Conservation (phyloP, 495 filamentous ascomycete species). For the Evansstolkia leycettana region DNA sequence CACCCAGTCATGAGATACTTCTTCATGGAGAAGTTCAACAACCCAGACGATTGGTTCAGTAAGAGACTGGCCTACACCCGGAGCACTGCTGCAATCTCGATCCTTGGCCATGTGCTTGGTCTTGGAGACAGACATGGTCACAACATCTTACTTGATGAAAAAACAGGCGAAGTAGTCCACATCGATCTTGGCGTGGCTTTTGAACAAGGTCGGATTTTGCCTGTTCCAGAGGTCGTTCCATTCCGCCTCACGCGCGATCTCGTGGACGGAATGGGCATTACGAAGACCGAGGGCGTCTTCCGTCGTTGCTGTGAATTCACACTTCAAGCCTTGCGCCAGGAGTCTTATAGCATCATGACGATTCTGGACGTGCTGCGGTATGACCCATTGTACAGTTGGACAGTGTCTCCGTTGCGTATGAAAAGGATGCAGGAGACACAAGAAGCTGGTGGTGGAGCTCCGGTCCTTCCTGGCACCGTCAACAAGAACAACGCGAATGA, state of each 20-base stretch:
- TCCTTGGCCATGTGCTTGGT: conserved; percentile 85
- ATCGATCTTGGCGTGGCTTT: conserved; percentile 96
- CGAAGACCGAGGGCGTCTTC: conserved; percentile 90
- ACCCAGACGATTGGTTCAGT: conserved; percentile 92
- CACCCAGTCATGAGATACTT: conserved; percentile 94
- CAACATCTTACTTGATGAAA: conserved; percentile 86
- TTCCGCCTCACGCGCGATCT: conserved; percentile 93
- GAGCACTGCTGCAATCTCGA: conserved; percentile 87
- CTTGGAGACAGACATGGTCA: conserved; percentile 95
- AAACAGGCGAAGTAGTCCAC: conserved; percentile 87
- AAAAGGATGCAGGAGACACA: conserved; percentile 59
- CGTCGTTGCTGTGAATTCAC: conserved; percentile 96
- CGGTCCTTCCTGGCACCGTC: conserved; percentile 16
- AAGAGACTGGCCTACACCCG: conserved; percentile 80
- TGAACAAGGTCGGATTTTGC: conserved; percentile 85
- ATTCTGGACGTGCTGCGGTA: conserved; percentile 92
- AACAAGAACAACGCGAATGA: conserved; percentile 50
- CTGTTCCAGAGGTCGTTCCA: conserved; percentile 87
- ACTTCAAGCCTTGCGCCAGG: conserved; percentile 80
- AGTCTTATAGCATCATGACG: conserved; percentile 92
- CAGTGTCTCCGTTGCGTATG: conserved; percentile 78
- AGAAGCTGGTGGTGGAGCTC: conserved; percentile 33
- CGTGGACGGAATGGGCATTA: conserved; percentile 94
- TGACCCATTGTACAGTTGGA: conserved; percentile 93
- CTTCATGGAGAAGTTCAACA: conserved; percentile 88